Conservation (phyloP, 768 basidiomycete genomes). For the Phaeotremella skinneri region DNA sequence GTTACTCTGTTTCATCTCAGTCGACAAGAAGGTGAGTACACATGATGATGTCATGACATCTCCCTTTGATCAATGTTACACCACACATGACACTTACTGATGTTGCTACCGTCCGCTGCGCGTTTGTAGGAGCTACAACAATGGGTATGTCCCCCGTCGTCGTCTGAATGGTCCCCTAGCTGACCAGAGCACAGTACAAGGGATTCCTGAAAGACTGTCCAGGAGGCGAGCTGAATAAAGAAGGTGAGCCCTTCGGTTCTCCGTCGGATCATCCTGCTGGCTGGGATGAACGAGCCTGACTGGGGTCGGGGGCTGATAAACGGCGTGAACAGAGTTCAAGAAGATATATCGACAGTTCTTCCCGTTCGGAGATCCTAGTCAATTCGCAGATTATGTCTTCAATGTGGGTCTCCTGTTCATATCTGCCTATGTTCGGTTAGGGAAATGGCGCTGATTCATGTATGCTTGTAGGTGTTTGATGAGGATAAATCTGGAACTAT, state of each 20-base stretch:
- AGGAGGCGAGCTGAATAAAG: constrained; percentile 90
- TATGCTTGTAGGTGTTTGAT: constrained; percentile 47
- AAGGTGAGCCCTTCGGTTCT: constrained; percentile 51
- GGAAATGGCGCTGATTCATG: constrained; percentile 2
- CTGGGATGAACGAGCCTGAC: too few relatives aligned
- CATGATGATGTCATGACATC: not conserved
- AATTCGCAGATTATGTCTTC: constrained; percentile 98
- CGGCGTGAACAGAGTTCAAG: constrained; percentile 77
- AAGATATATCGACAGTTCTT: constrained; percentile 99
- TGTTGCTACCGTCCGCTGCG: not conserved
- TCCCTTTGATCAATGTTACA: too few relatives aligned
- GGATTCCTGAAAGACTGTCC: constrained; percentile 99
- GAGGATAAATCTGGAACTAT: constrained; percentile 63
- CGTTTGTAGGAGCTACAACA: constrained; percentile 46
- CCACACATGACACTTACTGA: too few relatives aligned
- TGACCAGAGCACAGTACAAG: constrained; percentile 69
- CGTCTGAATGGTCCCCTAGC: constrained; percentile 13
- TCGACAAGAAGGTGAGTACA: constrained; percentile 50
- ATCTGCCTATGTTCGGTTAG: not conserved
- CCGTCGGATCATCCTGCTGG: too few relatives aligned
- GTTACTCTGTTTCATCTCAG: constrained; percentile 21
- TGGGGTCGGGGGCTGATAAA: too few relatives aligned
- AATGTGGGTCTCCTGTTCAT: constrained; percentile 59
- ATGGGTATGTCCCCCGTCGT: constrained; percentile 38
- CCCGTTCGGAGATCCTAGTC: constrained; percentile 94